Conservation (phyloP, 2,329 filamentous ascomycete species). For the Trichoderma afroharzianum region DNA sequence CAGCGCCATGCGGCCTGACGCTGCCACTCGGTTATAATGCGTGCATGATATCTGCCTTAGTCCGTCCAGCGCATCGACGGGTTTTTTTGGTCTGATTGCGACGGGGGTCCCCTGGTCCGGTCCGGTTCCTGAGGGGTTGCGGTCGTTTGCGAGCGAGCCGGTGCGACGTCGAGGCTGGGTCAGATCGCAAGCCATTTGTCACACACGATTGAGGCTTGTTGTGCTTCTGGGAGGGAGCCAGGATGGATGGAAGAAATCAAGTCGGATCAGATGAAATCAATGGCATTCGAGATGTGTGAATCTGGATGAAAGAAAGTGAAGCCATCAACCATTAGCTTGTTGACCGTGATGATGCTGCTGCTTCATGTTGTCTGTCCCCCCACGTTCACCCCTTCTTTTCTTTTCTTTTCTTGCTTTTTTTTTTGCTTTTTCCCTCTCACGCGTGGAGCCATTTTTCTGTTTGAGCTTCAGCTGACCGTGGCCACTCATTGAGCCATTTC, state of each 20-base stretch:
- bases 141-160: not conserved
- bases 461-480: not conserved
- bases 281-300: not conserved
- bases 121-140: slow-evolving; percentile 7
- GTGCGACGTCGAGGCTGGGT: not conserved
- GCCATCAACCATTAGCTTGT: no score
- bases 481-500: not conserved
- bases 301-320: no score
- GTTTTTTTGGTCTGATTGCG: not conserved
- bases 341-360: no score
- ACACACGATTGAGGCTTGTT: not conserved
- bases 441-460: not conserved
- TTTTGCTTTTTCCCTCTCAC: not conserved
- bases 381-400: no score
- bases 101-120: slow-evolving; percentile 1
- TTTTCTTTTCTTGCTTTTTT: not conserved
- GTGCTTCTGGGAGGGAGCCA: not conserved
- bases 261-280: not conserved
- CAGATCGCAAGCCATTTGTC: not conserved
- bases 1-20: not conserved
- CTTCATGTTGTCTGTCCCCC: no score
- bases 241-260: not conserved
- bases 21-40: slow-evolving; percentile 17
- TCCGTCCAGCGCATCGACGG: slow-evolving; percentile 16
- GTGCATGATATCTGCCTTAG: slow-evolving; percentile 16